Base-by-base conservation (phyloP, 257 asterid genomes). In the Solanum pinnatisectum region DNA sequence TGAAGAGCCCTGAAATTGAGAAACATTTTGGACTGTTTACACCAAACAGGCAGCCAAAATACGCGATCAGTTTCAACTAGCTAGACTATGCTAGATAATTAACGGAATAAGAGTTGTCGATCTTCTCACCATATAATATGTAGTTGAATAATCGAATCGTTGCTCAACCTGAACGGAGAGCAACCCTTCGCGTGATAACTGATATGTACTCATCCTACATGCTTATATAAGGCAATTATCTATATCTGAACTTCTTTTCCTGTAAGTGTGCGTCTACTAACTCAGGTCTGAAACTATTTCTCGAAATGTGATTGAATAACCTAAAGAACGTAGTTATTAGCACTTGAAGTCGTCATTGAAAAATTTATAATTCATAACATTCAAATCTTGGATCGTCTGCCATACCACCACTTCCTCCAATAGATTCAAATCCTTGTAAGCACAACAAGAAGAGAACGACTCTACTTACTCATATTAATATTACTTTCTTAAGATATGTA, bases 1-100 rank as follows among this genome's bases (percentile, higher is more conserved):
- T 27, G 23, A 91, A 91, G 88, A 83, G 0, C 84, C 93, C 92
- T 8, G 88, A 88, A 10, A 0, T 6, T 87, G 93, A 91, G 87
- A 87, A 88, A 40, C 88, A 91, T 79, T 91, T 78, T 27, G 92
- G 93, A 67, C 63, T 88, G 33, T 90, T 88, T 70, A 18, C 8
- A 3, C 88, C 91, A 15, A 85, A n/a, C 71, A 83, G 81, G 13
- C 88, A 87, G 27, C 88, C 84, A 60, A 91, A 91, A 40, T 91
- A 89, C 89, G 83, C 78, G 2, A 60, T 91, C 70, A 89, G 33
- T 36, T 87, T 91, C 42, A 84, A 44, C 85, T 63, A 72, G 85
- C 33, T 40, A 13, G 44, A 40, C 16, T 18, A 74, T 10, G 32
- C 49, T 36, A 35, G 2, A 73, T 8, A 10, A 11, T 39, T 37